phyloP scores from a whole-genome alignment of 352 stramenopile genomes.

The Labyrinthula sp. region DNA sequence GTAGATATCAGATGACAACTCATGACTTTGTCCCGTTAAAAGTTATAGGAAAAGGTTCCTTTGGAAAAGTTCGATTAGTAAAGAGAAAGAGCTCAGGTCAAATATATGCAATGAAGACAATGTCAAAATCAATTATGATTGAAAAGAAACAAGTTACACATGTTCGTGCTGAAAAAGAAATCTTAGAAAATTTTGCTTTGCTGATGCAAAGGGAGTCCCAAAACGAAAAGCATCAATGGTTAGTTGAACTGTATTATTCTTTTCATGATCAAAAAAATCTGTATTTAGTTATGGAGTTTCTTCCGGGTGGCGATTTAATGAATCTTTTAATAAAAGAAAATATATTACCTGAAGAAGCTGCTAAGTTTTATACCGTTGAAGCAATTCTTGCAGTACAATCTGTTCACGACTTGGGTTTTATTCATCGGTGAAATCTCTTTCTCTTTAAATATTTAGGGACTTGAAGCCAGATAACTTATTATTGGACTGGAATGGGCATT shows the following conservation, averaged over 20 bases:
- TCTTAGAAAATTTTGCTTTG: slow-evolving; percentile 12
- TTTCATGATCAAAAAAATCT: slow-evolving; percentile 35
- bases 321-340: slow-evolving; percentile 94
- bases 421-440: slow-evolving; percentile 45
- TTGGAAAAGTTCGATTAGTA: slow-evolving; percentile 80
- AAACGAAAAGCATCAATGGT: slow-evolving; percentile 22
- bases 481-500: slow-evolving; percentile 83
- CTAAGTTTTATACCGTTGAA: slow-evolving; percentile 89
- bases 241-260: slow-evolving; percentile 31
- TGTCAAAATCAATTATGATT: slow-evolving; percentile 65
- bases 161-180: slow-evolving; percentile 19
- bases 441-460: slow-evolving; percentile 47
- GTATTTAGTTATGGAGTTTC: slow-evolving; percentile 77
- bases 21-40: slow-evolving; percentile 86
- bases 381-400: slow-evolving; percentile 88
- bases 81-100: slow-evolving; percentile 45
- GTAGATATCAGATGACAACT: slow-evolving; percentile 28
- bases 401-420: slow-evolving; percentile 92
- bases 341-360: slow-evolving; percentile 65
- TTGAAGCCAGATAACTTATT: slow-evolving; percentile 91
- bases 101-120: slow-evolving; percentile 68
- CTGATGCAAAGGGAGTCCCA: slow-evolving; percentile 2
- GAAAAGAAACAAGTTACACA: slow-evolving; percentile 53
- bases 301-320: slow-evolving; percentile 96
- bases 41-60: slow-evolving; percentile 91